Base-by-base conservation (phyloP, 2,329 filamentous ascomycete species). In the Daldinia sp. region DNA sequence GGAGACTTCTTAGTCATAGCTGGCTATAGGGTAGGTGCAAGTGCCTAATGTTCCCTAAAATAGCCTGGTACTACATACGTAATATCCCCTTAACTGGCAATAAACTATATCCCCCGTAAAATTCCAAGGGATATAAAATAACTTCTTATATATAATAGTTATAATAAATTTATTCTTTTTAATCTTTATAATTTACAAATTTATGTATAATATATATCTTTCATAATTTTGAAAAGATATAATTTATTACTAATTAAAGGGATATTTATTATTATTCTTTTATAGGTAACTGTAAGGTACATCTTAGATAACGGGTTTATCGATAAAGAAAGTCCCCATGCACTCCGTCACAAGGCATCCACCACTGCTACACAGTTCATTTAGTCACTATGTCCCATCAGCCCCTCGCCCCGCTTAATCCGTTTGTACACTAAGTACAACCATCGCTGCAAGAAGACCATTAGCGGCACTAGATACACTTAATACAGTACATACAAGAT, bases 261-360 rank as follows among this genome's bases (percentile, higher is more conserved):
- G n/a, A n/a, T n/a, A n/a, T n/a, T n/a, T n/a, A n/a, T n/a, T n/a
- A n/a, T n/a, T n/a, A n/a, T n/a, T n/a, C n/a, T n/a, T n/a, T n/a
- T n/a, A n/a, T n/a, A n/a, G n/a, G n/a, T n/a, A n/a, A n/a, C 29
- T 32, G n/a, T 41, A 41, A 13, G 37, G 37, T 45, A 27, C 39
- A 45, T 45, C 39, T 9, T 45, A 45, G 21, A 45, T 45, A 23
- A 49, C 23, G 2, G 1, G 1, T 10, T 45, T 64, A 64, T 64
- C 62, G 58, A 64, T 64, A 62, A 64, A 39, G 59, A 64, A 39
- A 25, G 5, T 23, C 27, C 11, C 48, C 63, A 57, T 66, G 57
- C 50, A 51, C 59, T 65, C 11, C 11, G 61, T 67, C 64, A 67
- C 64, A 67, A 67, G 64, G 64, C 54, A 62, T 25, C n/a, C n/a